Evolutionary conservation across 2,329 filamentous ascomycete species (phyloP), one percentile per base, ranked within the genome.

Genomic region (Verticillium albo-atrum): DNA sequence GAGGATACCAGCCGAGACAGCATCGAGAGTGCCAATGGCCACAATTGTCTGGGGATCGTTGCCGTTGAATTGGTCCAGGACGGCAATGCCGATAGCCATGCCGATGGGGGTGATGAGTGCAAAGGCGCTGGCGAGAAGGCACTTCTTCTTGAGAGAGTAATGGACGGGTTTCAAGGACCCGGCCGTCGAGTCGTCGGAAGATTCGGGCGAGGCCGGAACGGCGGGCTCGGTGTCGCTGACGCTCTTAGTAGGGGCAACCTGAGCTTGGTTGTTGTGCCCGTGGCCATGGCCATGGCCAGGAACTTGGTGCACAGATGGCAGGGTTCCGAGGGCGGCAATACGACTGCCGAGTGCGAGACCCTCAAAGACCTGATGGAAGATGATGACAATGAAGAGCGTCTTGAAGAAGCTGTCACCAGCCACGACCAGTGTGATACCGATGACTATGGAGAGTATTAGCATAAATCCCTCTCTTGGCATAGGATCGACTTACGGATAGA

Each of bases 361-460:
- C 69, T 92, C 89, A 66, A 93, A 91, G 77, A 90, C 85, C 67
- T 92, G 89, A 68, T 92, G 89, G 75, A 92, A 91, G 59, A 91
- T 74, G 60, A 92, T 90, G 58, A 92, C 89, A 51, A 83, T 71
- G 61, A 84, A 83, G n/a, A 86, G 77, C 2, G 81, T 84, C 58
- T 79, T 69, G 72, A 85, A 85, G 65, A 79, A 82, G 37, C 74
- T 76, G 64, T 86, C 83, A 3, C 78, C 82, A 1, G 83, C 77
- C 2, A 87, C 83, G n/a, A 85, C 83, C 2, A 88, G 78, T 0
- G 86, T 87, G 35, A 89, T 71, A 25, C 85, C 84, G 37, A 89
- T 86, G 7, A 89, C 83, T 85, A 54, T 17, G 34, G 5, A 27
- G 20, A 57, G 23, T 14, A 34, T 71, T 54, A 66, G 64, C 5